Evolutionary conservation across 345 rosid genomes (phyloP).

Genomic region (Lagerstroemia speciosa): DNA sequence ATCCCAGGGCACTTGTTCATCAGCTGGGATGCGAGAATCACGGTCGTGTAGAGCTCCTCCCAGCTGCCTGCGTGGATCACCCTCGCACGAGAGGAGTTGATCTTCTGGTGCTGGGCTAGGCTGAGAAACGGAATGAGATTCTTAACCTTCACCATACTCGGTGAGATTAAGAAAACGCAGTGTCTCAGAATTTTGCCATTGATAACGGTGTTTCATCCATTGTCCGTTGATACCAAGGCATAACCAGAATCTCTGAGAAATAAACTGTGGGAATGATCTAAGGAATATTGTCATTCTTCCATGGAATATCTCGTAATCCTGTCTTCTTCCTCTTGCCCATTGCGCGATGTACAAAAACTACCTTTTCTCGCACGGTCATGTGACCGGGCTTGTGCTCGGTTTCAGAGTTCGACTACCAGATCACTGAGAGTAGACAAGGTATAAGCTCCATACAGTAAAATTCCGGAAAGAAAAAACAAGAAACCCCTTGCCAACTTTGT

Average conservation of each 20-base stretch:
- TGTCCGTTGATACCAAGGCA: background rate
- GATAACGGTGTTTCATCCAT: background rate
- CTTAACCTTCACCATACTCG: background rate
- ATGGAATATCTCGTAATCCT: background rate
- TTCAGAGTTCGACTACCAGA: background rate
- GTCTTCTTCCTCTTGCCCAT: background rate
- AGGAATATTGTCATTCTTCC: background rate
- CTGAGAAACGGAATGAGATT: background rate
- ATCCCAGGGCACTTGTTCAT: slow-evolving; percentile 54
- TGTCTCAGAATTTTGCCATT: background rate
- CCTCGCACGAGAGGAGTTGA: slow-evolving; percentile 21
- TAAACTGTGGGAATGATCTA: background rate
- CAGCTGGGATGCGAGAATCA: slow-evolving; percentile 29
- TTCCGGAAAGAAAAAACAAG: background rate
- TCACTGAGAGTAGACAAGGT: background rate
- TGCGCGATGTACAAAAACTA: background rate
- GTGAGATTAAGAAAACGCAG: background rate
- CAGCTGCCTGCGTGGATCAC: slow-evolving; percentile 47
- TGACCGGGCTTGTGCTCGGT: background rate
- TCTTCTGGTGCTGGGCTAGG: background rate
- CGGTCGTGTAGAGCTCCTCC: slow-evolving; percentile 31
- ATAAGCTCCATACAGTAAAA: background rate
- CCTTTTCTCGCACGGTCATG: too few species aligned
- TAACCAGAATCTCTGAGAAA: background rate
- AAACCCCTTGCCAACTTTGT: background rate